These are phyloP conservation scores for Sclerotinia sclerotiorum DNA, from an alignment of 2,329 filamentous ascomycete genomes.

Conservation along the genomic window DNA sequence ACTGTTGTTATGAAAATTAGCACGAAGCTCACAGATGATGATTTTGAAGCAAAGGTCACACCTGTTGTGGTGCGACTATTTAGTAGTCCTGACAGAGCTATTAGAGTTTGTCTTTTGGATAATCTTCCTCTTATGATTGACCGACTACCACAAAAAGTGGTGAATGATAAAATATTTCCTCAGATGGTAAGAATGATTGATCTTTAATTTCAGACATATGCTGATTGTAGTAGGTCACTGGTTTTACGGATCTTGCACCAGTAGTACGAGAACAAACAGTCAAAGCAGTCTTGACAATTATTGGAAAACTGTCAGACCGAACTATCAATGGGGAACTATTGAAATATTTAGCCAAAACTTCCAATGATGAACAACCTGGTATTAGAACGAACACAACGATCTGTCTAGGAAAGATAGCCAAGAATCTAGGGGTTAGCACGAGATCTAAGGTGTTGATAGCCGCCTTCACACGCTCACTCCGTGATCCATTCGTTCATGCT, in stretches of 20 bases:
- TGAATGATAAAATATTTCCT: conserved; percentile 96
- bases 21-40: conserved; percentile 80
- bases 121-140: conserved; percentile 90
- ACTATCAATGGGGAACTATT: conserved; percentile 92
- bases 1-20: conserved; percentile 87
- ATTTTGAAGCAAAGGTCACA: conserved; percentile 81
- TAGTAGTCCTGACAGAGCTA: conserved; percentile 84
- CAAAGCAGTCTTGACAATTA: conserved; percentile 85
- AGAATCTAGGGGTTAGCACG: conserved; percentile 75
- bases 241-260: conserved; percentile 88
- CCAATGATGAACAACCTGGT: conserved; percentile 95
- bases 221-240: conserved; percentile 64
- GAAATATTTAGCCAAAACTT: conserved; percentile 87
- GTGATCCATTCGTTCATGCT: conserved; percentile 93
- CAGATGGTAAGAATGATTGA: conserved; percentile 65
- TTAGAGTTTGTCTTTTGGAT: conserved; percentile 87
- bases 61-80: conserved; percentile 88
- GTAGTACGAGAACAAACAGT: conserved; percentile 94
- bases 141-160: conserved; percentile 78
- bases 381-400: conserved; percentile 99
- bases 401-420: conserved; percentile 92
- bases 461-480: conserved; percentile 83
- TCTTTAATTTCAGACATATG: conserved; percentile 25
- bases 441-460: conserved; percentile 89
- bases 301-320: conserved; percentile 86